A percentile compares a stretch with the other conserved stretches of the same genome.
Evolutionary conservation across 192 early-diverging fungal genomes (phyloP).

Genomic region (Polychytrium aggregatum): DNA sequence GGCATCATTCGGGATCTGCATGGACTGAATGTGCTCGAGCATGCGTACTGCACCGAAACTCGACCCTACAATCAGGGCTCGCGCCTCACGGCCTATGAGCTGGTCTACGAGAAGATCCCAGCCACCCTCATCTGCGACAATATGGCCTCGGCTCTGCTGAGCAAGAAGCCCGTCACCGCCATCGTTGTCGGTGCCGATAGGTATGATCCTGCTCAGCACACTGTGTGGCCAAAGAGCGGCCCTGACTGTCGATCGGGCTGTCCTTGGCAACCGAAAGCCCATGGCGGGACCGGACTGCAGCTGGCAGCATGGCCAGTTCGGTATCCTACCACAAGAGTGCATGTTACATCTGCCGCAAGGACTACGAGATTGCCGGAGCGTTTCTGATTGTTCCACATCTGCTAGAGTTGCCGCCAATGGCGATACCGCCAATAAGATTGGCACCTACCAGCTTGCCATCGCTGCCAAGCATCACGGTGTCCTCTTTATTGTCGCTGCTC

Average conservation of each 20-base stretch:
- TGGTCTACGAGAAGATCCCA: constrained; percentile 86
- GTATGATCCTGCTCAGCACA: constrained; percentile 7
- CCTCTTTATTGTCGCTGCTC: constrained; percentile 93
- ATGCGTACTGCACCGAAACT: constrained; percentile 91
- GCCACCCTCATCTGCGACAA: constrained; percentile 82
- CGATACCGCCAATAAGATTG: constrained; percentile 98
- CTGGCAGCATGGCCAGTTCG: too few species aligned
- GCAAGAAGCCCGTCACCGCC: constrained; percentile 53
- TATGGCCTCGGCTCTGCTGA: constrained; percentile 78
- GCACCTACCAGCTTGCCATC: constrained; percentile 96
- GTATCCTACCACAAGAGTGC: too few species aligned
- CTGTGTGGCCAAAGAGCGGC: too few species aligned
- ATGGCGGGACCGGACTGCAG: too few species aligned
- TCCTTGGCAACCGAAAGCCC: too few species aligned
- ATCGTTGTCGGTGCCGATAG: constrained; percentile 95
- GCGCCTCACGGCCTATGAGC: constrained; percentile 87
- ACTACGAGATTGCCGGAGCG: too few species aligned
- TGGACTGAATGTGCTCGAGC: constrained; percentile 36
- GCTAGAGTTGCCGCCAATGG: constrained; percentile 85
- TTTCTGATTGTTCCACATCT: too few species aligned
- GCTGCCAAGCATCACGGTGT: constrained; percentile 72
- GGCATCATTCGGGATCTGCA: constrained; percentile 83
- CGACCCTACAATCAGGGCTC: constrained; percentile 98
- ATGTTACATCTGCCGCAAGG: too few species aligned
- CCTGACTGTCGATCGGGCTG: too few species aligned